A percentile compares a stretch with the other conserved stretches of the same genome.
These are phyloP conservation scores for Termitomyces sp. DNA, from an alignment of 768 basidiomycete species.

Conservation along the genomic window DNA sequence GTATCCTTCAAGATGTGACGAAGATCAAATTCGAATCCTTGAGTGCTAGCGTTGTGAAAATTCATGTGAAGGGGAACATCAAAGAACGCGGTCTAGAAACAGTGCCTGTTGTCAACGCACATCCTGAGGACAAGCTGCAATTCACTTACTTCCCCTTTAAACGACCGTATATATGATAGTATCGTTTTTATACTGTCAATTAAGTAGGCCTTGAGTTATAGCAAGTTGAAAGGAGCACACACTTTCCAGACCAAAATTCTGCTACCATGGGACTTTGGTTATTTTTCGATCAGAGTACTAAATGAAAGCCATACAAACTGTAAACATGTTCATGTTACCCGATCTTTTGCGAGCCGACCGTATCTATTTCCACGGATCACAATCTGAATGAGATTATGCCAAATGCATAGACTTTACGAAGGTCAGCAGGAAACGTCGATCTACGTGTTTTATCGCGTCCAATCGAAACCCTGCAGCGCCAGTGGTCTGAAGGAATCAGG, in stretches of 20 bases:
- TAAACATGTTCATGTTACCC: constrained; percentile 51
- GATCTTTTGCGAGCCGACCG: constrained; percentile 41
- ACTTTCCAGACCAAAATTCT: constrained; percentile 83
- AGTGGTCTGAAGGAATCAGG: constrained; percentile 44
- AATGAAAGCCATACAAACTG: constrained; percentile 32
- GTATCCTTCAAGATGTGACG: constrained; percentile 67
- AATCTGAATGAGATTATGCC: neutral
- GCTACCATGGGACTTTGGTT: constrained; percentile 33
- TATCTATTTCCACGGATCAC: constrained; percentile 32
- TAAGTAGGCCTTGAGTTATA: neutral
- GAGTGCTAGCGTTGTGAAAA: constrained; percentile 71
- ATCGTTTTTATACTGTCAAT: constrained; percentile 40
- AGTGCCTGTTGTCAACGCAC: neutral
- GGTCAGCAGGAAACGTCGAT: constrained; percentile 58
- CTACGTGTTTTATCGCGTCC: constrained; percentile 91
- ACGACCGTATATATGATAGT: constrained; percentile 52
- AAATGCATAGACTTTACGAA: constrained; percentile 45
- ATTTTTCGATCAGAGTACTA: neutral
- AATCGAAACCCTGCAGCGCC: constrained; percentile 74
- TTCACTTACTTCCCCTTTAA: constrained; percentile 57
- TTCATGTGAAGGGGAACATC: constrained; percentile 89
- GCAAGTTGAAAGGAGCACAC: constrained; percentile 16
- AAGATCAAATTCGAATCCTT: constrained; percentile 66
- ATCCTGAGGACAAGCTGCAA: neutral
- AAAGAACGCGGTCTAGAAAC: constrained; percentile 73